A percentile compares a stretch with the other conserved stretches of the same genome.
Conservation (phyloP, 1,139 yeast species). For the Taphrina populina region DNA sequence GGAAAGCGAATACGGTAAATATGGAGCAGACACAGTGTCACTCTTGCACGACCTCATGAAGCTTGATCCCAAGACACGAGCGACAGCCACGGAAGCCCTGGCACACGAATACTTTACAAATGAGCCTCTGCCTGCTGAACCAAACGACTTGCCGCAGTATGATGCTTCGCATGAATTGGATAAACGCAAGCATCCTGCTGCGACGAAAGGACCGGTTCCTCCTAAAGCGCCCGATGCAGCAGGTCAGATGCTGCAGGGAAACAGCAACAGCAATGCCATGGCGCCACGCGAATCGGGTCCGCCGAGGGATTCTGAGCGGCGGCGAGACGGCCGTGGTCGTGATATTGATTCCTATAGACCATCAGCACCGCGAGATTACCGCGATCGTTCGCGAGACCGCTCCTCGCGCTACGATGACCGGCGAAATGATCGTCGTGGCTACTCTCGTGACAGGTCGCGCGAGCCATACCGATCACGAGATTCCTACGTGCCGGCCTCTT, state of each 20-base stretch:
- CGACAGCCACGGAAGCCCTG: slow-evolving; percentile 77
- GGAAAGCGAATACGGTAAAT: slow-evolving; percentile 51
- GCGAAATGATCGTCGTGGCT: slow-evolving; percentile 8
- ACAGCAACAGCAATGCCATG: slow-evolving; percentile 9
- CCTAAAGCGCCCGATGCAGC: slow-evolving; percentile 30
- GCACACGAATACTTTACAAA: slow-evolving; percentile 64
- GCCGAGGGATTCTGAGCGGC: slow-evolving; percentile 5
- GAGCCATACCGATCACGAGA: background rate
- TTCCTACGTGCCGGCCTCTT: background rate
- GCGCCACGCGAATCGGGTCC: slow-evolving; percentile 8
- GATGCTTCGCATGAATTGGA: slow-evolving; percentile 91
- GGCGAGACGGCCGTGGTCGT: background rate
- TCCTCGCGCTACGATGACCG: slow-evolving; percentile 6
- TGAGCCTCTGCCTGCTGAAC: slow-evolving; percentile 62
- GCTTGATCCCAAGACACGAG: slow-evolving; percentile 67
- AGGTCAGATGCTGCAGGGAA: slow-evolving; percentile 20
- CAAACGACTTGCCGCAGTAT: slow-evolving; percentile 62
- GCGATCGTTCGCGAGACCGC: slow-evolving; percentile 6
- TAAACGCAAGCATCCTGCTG: slow-evolving; percentile 50
- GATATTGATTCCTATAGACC: background rate
- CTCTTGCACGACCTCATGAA: slow-evolving; percentile 58
- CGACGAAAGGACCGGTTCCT: background rate
- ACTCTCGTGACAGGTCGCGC: slow-evolving; percentile 5
- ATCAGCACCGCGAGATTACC: background rate
- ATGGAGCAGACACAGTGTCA: slow-evolving; percentile 49